Evolutionary conservation across 2,329 filamentous ascomycete species (phyloP).

Genomic region (Trichoderma polysporum): DNA sequence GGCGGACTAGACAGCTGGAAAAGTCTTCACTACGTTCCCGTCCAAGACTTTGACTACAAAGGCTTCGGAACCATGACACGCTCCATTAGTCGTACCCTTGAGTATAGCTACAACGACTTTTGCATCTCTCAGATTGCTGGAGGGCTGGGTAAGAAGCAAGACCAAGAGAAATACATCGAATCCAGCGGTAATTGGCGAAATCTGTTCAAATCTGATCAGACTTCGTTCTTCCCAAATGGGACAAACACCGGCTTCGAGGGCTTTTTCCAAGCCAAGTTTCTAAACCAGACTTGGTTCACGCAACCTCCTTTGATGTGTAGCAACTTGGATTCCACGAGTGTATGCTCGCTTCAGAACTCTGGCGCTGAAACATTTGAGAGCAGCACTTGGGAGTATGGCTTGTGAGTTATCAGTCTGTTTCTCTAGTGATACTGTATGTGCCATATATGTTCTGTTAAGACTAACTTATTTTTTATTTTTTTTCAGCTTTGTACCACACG

Average conservation of each 20-base stretch:
- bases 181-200: slow-evolving; percentile 67
- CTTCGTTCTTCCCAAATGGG: slow-evolving; percentile 52
- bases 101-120: slow-evolving; percentile 78
- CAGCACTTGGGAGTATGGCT: slow-evolving; percentile 71
- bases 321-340: slow-evolving; percentile 51
- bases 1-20: slow-evolving; percentile 75
- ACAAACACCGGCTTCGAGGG: slow-evolving; percentile 64
- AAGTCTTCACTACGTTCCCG: slow-evolving; percentile 66
- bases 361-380: slow-evolving; percentile 71
- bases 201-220: slow-evolving; percentile 60
- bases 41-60: slow-evolving; percentile 63
- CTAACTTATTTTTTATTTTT: neutral
- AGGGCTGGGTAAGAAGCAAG: slow-evolving; percentile 52
- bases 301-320: slow-evolving; percentile 68
- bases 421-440: neutral
- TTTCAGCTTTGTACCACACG: slow-evolving; percentile 52
- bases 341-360: slow-evolving; percentile 60
- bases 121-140: slow-evolving; percentile 64
- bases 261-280: slow-evolving; percentile 67
- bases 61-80: slow-evolving; percentile 70
- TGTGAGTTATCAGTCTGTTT: slow-evolving; percentile 42
- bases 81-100: slow-evolving; percentile 69
- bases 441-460: neutral
- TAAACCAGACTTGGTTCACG: slow-evolving; percentile 66
- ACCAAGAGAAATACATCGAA: slow-evolving; percentile 58